Percentiles rank a stretch among this genome's conserved stretches.
Evolutionary conservation across 2,329 filamentous ascomycete genomes (phyloP).

Genomic region (Neofusicoccum laricinum): DNA sequence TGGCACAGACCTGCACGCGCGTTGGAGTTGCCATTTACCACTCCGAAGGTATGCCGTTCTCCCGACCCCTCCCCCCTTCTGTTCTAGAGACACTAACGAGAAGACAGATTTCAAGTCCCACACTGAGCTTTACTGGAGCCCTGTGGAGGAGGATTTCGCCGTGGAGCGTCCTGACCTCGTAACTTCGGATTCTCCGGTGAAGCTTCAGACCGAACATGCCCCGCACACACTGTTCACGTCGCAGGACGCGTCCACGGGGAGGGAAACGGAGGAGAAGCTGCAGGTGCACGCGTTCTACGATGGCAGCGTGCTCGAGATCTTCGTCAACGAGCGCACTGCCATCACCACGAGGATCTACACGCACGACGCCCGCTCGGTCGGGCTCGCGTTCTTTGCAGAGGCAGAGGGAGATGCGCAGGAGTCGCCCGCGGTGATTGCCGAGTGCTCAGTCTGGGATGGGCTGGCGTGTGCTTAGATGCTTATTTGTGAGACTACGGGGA

Average conservation of each 20-base stretch:
- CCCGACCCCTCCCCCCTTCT: not conserved
- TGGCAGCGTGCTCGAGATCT: conserved; percentile 39
- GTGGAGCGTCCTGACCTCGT: conserved; percentile 39
- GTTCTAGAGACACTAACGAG: not conserved
- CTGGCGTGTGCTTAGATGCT: conserved; percentile 1
- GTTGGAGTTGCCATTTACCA: conserved; percentile 25
- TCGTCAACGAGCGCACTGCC: conserved; percentile 31
- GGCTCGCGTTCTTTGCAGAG: conserved; percentile 24
- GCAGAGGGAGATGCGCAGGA: not conserved
- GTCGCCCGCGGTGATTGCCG: not conserved
- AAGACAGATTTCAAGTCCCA: conserved; percentile 24
- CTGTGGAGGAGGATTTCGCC: conserved; percentile 38
- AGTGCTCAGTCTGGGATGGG: not conserved
- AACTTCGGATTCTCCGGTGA: conserved; percentile 29
- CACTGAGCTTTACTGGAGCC: conserved; percentile 42
- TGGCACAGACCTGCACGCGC: conserved; percentile 21
- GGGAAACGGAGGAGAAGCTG: conserved; percentile 28
- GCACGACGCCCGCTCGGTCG: conserved; percentile 29
- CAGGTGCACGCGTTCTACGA: conserved; percentile 42
- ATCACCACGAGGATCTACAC: conserved; percentile 17
- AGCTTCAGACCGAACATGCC: conserved; percentile 27
- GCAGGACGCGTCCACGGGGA: conserved; percentile 15
- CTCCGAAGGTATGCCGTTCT: conserved; percentile 19
- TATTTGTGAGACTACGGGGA: not conserved
- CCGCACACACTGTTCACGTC: conserved; percentile 49